Conservation (phyloP, 176 grass and related monocot genomes). For the Cenchrus purpureus region DNA sequence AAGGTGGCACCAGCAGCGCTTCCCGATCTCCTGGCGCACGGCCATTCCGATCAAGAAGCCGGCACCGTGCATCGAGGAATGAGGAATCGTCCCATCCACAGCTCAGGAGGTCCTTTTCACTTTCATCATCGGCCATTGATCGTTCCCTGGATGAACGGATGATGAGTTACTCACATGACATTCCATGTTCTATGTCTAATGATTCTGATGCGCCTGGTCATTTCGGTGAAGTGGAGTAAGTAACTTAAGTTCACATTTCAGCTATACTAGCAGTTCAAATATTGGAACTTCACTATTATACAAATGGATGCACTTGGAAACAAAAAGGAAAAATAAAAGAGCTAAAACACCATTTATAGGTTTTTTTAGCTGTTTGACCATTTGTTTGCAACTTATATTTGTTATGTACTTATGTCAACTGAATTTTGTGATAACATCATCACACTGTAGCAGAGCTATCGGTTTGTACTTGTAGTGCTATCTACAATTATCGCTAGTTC, state of each 20-base stretch:
- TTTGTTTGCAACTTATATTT: not conserved
- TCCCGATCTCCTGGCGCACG: constrained; percentile 34
- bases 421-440: not conserved
- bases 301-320: not conserved
- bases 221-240: constrained; percentile 42
- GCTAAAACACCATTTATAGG: not conserved
- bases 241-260: not conserved
- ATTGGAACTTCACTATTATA: not conserved
- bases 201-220: constrained; percentile 44
- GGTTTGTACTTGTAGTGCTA: not conserved
- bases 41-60: constrained; percentile 48
- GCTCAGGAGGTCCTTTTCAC: constrained; percentile 63
- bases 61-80: constrained; percentile 9
- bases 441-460: not conserved
- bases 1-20: constrained; percentile 1
- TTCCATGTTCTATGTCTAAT: constrained; percentile 38
- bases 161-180: constrained; percentile 30
- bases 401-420: not conserved
- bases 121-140: constrained; percentile 44
- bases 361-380: not conserved
- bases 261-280: not conserved
- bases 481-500: not conserved
- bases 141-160: constrained; percentile 41
- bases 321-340: not conserved
- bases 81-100: constrained; percentile 46